phyloP scores from a whole-genome alignment of 805 yeast species.

The Yarrowia yakushimensis region DNA sequence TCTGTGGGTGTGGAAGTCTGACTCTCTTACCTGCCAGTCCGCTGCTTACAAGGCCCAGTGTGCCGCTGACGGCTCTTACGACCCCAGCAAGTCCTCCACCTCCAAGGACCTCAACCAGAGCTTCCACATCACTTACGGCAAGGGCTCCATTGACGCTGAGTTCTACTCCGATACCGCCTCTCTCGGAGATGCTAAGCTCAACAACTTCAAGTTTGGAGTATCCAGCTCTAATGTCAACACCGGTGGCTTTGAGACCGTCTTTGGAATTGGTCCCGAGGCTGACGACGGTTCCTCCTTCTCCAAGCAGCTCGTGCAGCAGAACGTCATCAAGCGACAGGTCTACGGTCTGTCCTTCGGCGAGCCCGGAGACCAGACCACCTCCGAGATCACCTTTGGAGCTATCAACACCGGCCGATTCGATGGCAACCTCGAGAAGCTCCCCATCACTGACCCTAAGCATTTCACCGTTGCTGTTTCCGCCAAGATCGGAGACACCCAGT shows the following conservation, averaged over 20 bases:
- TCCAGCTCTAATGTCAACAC: not conserved
- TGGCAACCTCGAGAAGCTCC: not conserved
- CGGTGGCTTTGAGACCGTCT: not conserved
- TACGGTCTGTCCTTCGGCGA: not conserved
- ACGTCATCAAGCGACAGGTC: not conserved
- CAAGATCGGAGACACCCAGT: not conserved
- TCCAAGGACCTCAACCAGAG: not conserved
- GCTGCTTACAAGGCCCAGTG: not conserved
- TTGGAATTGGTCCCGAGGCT: not conserved
- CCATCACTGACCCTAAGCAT: not conserved
- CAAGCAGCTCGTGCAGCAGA: not conserved
- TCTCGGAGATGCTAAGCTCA: not conserved
- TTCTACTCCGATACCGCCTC: not conserved
- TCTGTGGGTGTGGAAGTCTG: conserved; percentile 7
- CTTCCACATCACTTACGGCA: not conserved
- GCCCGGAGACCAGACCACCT: not conserved
- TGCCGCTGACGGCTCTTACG: not conserved
- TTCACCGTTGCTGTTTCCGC: not conserved
- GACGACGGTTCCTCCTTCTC: not conserved
- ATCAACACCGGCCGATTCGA: not conserved
- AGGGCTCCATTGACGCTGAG: not conserved
- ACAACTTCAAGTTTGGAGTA: not conserved
- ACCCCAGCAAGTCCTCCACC: not conserved
- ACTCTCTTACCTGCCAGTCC: conserved; percentile 42
- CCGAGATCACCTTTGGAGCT: conserved; percentile 25